Percentiles rank a stretch among this genome's conserved stretches.
These are phyloP conservation scores for Ophiostoma tasmaniense DNA, from an alignment of 2,329 filamentous ascomycete genomes.

Conservation along the genomic window DNA sequence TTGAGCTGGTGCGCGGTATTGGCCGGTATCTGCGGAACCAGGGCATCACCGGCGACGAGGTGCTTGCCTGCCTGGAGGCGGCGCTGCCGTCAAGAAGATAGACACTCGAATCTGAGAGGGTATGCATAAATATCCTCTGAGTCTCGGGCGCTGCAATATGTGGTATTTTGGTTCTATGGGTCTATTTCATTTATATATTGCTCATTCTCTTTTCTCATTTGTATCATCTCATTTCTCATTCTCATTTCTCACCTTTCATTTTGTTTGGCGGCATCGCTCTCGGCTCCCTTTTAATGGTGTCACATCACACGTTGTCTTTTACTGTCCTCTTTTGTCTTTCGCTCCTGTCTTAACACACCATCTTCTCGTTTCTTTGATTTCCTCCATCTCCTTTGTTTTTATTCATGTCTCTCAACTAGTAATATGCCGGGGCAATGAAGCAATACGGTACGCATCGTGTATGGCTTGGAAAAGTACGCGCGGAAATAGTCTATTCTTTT, in stretches of 20 bases:
- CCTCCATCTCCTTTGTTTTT: not conserved
- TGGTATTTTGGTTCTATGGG: constrained; percentile 6
- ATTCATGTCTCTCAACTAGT: not conserved
- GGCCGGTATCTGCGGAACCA: constrained; percentile 58
- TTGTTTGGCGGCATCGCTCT: not conserved
- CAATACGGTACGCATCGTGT: constrained; percentile 7
- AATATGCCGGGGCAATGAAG: not conserved
- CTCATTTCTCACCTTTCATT: not conserved
- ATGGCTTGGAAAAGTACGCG: constrained; percentile 10
- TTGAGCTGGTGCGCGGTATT: constrained; percentile 65
- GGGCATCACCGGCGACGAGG: constrained; percentile 36
- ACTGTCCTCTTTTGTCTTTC: not conserved
- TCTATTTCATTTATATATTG: too few species aligned
- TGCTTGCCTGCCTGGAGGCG: constrained; percentile 20
- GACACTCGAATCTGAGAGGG: not conserved
- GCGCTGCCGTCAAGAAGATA: constrained; percentile 21
- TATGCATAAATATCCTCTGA: too few species aligned
- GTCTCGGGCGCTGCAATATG: not conserved
- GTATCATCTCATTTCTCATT: not conserved
- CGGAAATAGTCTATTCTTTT: not conserved
- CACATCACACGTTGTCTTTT: not conserved
- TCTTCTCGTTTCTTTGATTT: not conserved
- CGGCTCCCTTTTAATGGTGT: not conserved
- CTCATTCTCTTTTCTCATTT: not conserved
- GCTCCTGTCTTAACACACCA: constrained; percentile 8